A percentile compares a stretch with the other conserved stretches of the same genome.
Evolutionary conservation across 2,329 filamentous ascomycete genomes (phyloP).

Genomic region (Aspergillus chevalieri): DNA sequence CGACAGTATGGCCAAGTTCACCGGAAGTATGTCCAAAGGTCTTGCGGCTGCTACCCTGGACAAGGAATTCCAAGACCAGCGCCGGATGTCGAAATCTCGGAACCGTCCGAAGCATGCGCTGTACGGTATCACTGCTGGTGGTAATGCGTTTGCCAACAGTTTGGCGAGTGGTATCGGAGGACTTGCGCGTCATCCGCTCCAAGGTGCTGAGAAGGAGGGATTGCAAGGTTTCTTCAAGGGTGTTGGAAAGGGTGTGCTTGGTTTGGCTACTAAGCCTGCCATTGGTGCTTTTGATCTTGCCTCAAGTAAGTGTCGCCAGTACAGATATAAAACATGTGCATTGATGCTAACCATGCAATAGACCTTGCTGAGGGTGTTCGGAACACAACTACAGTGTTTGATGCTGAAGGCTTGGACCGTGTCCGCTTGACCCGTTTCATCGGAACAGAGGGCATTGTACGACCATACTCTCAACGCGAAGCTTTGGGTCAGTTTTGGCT

Average conservation of each 20-base stretch:
- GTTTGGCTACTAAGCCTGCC: conserved; percentile 92
- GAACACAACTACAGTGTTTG: conserved; percentile 97
- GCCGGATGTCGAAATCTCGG: conserved; percentile 84
- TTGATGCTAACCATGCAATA: conserved; percentile 14
- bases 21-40: conserved; percentile 93
- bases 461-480: conserved; percentile 90
- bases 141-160: conserved; percentile 89
- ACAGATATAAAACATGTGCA: not conserved
- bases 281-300: conserved; percentile 96
- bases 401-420: conserved; percentile 87
- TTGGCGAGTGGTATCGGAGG: conserved; percentile 91
- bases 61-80: conserved; percentile 96
- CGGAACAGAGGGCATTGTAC: conserved; percentile 83
- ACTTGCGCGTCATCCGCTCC: conserved; percentile 83
- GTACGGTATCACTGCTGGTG: conserved; percentile 90
- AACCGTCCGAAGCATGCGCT: conserved; percentile 96
- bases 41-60: conserved; percentile 91
- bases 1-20: conserved; percentile 96
- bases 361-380: conserved; percentile 93
- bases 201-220: conserved; percentile 94
- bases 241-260: conserved; percentile 88
- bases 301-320: conserved; percentile 52
- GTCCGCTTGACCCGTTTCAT: conserved; percentile 92
- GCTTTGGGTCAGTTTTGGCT: conserved; percentile 97
- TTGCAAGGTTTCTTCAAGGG: conserved; percentile 94